Conservation (phyloP, 106 monocot species). For the Allium cepa region DNA sequence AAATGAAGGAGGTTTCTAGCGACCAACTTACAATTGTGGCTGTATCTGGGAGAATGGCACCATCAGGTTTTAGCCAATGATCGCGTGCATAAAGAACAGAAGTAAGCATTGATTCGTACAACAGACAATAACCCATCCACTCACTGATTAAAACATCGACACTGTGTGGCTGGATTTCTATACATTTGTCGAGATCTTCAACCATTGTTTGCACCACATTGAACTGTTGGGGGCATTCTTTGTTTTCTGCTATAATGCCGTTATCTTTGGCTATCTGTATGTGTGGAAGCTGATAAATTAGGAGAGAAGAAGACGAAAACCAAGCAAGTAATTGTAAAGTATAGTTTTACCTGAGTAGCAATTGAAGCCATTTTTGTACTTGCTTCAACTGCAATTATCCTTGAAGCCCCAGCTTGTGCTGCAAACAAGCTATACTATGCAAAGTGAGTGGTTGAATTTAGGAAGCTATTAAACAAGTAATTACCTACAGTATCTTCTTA, state of each 20-base stretch:
- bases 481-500: no score
- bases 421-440: constrained; percentile 74
- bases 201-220: constrained; percentile 78
- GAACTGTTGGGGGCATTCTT: constrained; percentile 30
- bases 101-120: constrained; percentile 89
- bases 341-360: constrained; percentile 56
- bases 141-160: constrained; percentile 93
- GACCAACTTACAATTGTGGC: constrained; percentile 59
- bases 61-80: constrained; percentile 85
- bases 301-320: not conserved
- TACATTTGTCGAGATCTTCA: constrained; percentile 72
- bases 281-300: not conserved
- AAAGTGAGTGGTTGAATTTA: not conserved
- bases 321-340: not conserved
- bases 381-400: constrained; percentile 90
- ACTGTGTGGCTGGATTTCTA: constrained; percentile 48
- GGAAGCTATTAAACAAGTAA: no score
- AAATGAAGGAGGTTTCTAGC: no score
- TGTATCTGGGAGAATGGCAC: constrained; percentile 91
- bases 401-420: constrained; percentile 91
- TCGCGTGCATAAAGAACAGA: constrained; percentile 96
- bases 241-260: constrained; percentile 26
- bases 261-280: constrained; percentile 82
- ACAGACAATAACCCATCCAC: constrained; percentile 99
- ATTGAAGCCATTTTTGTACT: constrained; percentile 84